Base-by-base conservation (phyloP, 106 monocot species). In the Apostasia shenzhenica region DNA sequence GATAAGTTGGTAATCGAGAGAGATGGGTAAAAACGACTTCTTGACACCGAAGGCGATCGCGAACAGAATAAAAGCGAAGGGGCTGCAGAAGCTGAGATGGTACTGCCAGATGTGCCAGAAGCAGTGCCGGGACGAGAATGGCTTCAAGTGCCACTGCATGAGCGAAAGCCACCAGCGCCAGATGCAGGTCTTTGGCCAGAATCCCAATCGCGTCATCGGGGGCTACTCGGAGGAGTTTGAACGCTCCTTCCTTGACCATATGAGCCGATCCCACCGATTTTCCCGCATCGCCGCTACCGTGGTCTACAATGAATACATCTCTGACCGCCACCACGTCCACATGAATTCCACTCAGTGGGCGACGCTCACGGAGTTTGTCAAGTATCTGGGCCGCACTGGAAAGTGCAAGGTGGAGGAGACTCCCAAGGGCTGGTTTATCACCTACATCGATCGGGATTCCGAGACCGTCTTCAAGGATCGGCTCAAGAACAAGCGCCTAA, bases 71-170 rank as follows among this genome's bases (percentile, higher is more conserved):
- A 95, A 95, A 58, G 91, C 95, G 55, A 95, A 91, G 70, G 95
- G 95, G 14, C 69, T 95, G 61, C 95, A 95, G 82, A 95, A 95
- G 82, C 86, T 95, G 41, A 81, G 95, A 39, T 95, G 95, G 95
- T 95, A 95, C 82, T 95, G 95, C 84, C 95, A 95, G 86, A 95
- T 95, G 95, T 95, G 95, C 77, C 88, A 95, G 82, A 95, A 95
- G 82, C 95, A 95, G 69, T 95, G 95, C 82, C 88, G 95, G 41
- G 95, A 95, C 69, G 95, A 95, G 86, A 95, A 95, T 59, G 95
- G 95, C 1, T 95, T 95, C 82, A 95, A 95, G 78, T 95, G 95
- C 76, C 95, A 95, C 77, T 97, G 97, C 89, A 63, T 97, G 82
- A 83, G 84, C 76, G 97, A 97, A 77, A 59, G 67, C 72, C 97